Evolutionary conservation across 345 rosid genomes (phyloP).

Genomic region (Firmiana major): DNA sequence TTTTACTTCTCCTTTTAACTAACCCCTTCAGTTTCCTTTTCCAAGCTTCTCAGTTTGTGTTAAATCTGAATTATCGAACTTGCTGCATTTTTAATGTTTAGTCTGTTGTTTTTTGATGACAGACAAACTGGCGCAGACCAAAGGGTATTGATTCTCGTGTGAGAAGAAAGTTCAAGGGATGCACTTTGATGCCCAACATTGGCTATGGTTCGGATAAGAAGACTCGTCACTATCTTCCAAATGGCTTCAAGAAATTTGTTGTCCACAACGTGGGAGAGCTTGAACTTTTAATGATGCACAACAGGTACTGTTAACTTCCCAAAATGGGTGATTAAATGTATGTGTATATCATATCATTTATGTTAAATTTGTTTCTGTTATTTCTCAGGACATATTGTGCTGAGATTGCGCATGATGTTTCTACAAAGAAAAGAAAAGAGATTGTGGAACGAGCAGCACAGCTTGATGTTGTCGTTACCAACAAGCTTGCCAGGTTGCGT

Average conservation of each 20-base stretch:
- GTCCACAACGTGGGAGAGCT: constrained; percentile 73
- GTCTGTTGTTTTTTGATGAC: neutral
- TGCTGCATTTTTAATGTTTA: neutral
- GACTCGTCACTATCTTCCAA: constrained; percentile 76
- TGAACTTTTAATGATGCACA: constrained; percentile 90
- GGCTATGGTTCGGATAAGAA: constrained; percentile 84
- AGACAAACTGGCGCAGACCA: constrained; percentile 83
- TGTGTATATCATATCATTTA: neutral
- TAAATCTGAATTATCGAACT: neutral
- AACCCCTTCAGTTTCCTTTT: neutral
- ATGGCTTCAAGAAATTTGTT: constrained; percentile 80
- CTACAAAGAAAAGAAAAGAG: constrained; percentile 76
- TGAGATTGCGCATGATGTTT: constrained; percentile 78
- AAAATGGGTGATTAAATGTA: neutral
- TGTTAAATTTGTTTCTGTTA: neutral
- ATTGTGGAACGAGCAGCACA: constrained; percentile 82
- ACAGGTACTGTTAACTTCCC: constrained; percentile 41
- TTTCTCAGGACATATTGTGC: constrained; percentile 66
- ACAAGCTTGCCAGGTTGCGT: constrained; percentile 71
- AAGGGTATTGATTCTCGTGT: constrained; percentile 89
- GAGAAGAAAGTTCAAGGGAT: constrained; percentile 79
- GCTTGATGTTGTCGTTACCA: constrained; percentile 69
- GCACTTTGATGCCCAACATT: constrained; percentile 74
- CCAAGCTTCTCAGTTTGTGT: neutral
- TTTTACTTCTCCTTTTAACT: neutral